Evolutionary conservation across 257 asterid genomes (phyloP).

Genomic region (Nicotiana noctiflora): DNA sequence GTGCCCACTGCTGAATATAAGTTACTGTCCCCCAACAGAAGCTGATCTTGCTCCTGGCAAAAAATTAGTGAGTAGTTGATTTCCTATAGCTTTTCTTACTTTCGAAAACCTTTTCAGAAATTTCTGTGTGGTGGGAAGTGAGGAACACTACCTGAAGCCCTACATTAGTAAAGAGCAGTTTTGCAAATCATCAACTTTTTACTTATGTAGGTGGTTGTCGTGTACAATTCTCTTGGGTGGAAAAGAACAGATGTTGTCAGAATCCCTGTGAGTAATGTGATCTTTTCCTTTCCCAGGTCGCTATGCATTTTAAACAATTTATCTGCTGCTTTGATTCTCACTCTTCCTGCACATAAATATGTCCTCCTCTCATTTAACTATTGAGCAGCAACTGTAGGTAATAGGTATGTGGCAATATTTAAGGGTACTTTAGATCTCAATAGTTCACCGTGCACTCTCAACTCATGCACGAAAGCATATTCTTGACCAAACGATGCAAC

Average conservation of each 20-base stretch:
- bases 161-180: neutral
- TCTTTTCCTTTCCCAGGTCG: neutral
- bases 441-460: neutral
- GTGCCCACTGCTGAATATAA: constrained; percentile 88
- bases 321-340: neutral
- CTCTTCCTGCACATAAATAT: neutral
- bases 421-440: neutral
- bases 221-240: constrained; percentile 92
- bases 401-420: neutral
- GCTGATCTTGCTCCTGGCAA: constrained; percentile 60
- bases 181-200: neutral
- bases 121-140: neutral
- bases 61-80: constrained; percentile 49
- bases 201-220: constrained; percentile 58
- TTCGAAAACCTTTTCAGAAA: neutral
- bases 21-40: constrained; percentile 85
- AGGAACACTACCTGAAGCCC: neutral
- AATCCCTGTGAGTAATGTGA: constrained; percentile 63
- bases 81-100: neutral
- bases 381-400: neutral
- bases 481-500: neutral
- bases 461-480: neutral
- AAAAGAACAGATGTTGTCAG: constrained; percentile 70
- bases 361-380: neutral
- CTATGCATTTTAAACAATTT: neutral